phyloP scores from a whole-genome alignment of 179 eudicot genomes.

The Silene coronaria region DNA sequence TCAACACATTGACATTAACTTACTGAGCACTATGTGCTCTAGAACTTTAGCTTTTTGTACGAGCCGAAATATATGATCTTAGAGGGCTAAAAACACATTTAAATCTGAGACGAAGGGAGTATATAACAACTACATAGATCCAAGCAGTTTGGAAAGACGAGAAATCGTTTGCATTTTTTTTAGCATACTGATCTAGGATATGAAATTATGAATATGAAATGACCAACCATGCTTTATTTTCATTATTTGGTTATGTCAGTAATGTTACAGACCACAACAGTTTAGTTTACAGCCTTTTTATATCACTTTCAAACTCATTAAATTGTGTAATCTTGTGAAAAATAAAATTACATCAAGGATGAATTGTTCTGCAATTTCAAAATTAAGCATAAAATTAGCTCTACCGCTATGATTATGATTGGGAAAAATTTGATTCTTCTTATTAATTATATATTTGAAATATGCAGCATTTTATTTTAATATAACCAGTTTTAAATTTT shows the following conservation, averaged over 20 bases:
- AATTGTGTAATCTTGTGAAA: not conserved
- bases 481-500: no score
- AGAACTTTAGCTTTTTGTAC: not conserved
- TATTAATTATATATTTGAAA: not conserved
- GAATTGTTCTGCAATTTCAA: not conserved
- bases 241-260: slow-evolving; percentile 8
- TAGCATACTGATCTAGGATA: slow-evolving; percentile 4
- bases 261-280: not conserved
- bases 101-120: not conserved
- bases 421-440: not conserved
- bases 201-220: not conserved
- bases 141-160: not conserved
- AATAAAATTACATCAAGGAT: not conserved
- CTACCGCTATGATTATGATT: slow-evolving; percentile 1
- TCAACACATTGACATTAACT: not conserved
- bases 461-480: not conserved
- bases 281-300: not conserved
- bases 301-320: not conserved
- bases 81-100: not conserved
- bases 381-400: not conserved
- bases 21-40: no score
- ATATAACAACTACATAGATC: not conserved
- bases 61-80: not conserved
- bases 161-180: not conserved
- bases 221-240: not conserved